These are phyloP conservation scores for Torrubiellomyces zombiae DNA, from an alignment of 2,329 filamentous ascomycete genomes.

Conservation along the genomic window DNA sequence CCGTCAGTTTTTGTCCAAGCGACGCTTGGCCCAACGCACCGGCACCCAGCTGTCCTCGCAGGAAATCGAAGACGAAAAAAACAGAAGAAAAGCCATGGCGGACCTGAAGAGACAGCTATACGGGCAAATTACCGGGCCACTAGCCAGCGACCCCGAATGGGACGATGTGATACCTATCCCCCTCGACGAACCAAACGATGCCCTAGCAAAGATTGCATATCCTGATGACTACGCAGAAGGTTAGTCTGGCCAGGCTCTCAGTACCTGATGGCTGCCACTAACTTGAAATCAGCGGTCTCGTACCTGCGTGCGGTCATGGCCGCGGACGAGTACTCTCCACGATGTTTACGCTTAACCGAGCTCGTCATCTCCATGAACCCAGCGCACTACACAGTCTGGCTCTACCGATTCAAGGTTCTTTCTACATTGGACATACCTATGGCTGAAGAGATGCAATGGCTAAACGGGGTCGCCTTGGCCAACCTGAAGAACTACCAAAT, in stretches of 20 bases:
- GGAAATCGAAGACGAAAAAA: constrained; percentile 28
- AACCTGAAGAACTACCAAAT: constrained; percentile 99
- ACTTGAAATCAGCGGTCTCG: constrained; percentile 51
- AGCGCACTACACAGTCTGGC: constrained; percentile 96
- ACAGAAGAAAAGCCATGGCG: constrained; percentile 33
- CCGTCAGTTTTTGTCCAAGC: constrained; percentile 23
- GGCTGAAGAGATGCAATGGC: constrained; percentile 62
- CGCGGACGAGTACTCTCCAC: constrained; percentile 61
- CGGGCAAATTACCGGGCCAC: constrained; percentile 26
- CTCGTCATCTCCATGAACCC: constrained; percentile 87
- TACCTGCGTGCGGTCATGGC: constrained; percentile 94
- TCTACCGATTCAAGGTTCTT: constrained; percentile 75
- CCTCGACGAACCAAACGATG: constrained; percentile 66
- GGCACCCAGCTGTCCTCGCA: constrained; percentile 15
- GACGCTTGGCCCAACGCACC: constrained; percentile 13
- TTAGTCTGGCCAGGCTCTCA: constrained; percentile 15
- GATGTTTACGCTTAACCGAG: constrained; percentile 68
- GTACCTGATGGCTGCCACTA: constrained; percentile 2
- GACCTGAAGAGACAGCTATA: constrained; percentile 33
- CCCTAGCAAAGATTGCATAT: constrained; percentile 87
- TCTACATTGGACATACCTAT: constrained; percentile 49
- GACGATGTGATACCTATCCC: constrained; percentile 70
- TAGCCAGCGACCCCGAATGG: constrained; percentile 56
- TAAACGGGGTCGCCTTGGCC: constrained; percentile 65
- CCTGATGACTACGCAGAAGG: constrained; percentile 73